phyloP scores from a whole-genome alignment of 306 rosid genomes.

The Dryas octopetala region DNA sequence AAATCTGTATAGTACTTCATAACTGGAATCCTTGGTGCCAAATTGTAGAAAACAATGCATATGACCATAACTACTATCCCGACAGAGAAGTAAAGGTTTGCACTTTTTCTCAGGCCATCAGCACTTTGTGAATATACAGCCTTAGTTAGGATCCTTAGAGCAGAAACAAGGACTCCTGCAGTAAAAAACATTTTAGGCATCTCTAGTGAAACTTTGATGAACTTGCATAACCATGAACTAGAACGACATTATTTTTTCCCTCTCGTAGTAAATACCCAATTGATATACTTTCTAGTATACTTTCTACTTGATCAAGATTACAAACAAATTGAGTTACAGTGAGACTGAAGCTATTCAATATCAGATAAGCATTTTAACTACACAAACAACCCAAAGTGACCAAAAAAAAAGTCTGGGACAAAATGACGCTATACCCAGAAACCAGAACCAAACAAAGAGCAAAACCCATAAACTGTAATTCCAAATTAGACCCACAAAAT shows the following conservation, averaged over 20 bases:
- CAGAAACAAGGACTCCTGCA: slow-evolving; percentile 78
- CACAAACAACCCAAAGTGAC: background rate
- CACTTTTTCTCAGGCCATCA: slow-evolving; percentile 66
- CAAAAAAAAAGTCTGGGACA: background rate
- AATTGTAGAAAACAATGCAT: slow-evolving; percentile 62
- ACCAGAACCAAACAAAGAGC: background rate
- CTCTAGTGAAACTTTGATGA: background rate
- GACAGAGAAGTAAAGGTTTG: slow-evolving; percentile 76
- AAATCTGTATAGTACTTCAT: slow-evolving; percentile 69
- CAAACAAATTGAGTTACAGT: too few relatives aligned
- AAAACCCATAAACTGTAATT: background rate
- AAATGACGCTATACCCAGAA: slow-evolving; percentile 1
- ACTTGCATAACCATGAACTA: background rate
- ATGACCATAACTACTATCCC: slow-evolving; percentile 61
- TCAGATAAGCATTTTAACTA: background rate
- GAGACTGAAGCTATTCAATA: background rate
- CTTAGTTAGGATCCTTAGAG: slow-evolving; percentile 73
- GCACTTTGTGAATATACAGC: slow-evolving; percentile 75
- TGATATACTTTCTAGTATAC: background rate
- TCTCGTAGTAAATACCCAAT: background rate
- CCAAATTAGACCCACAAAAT: background rate
- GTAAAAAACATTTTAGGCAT: background rate
- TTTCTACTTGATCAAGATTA: background rate
- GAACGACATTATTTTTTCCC: background rate
- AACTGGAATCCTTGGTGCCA: slow-evolving; percentile 70